phyloP scores from a whole-genome alignment of 2,329 filamentous ascomycete genomes.

The Penicillium sp. region DNA sequence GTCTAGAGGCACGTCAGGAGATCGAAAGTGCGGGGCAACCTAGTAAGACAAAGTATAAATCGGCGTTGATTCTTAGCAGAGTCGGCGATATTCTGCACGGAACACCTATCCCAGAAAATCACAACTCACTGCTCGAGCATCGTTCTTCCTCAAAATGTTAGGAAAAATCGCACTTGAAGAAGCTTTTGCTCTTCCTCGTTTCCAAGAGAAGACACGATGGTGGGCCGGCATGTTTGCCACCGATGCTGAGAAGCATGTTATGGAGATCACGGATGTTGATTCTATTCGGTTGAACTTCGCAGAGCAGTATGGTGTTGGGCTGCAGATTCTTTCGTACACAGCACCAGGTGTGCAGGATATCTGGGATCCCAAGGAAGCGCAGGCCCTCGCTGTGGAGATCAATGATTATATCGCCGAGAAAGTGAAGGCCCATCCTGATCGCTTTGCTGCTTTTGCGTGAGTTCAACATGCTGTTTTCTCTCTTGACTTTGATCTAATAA shows the following conservation, averaged over 20 bases:
- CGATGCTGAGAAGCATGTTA: constrained; percentile 54
- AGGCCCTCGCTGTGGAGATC: constrained; percentile 42
- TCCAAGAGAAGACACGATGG: constrained; percentile 55
- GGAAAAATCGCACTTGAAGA: constrained; percentile 60
- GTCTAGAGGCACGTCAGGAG: not conserved
- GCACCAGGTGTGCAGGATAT: constrained; percentile 47
- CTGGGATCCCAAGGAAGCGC: constrained; percentile 41
- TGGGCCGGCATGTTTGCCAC: constrained; percentile 57
- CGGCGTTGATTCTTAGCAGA: no score
- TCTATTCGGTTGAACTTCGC: constrained; percentile 41
- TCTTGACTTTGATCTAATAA: not conserved
- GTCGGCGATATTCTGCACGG: no score
- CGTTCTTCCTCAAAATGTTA: constrained; percentile 39
- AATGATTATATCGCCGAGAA: constrained; percentile 45
- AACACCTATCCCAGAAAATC: no score
- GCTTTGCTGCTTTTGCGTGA: constrained; percentile 44
- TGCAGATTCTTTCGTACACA: constrained; percentile 46
- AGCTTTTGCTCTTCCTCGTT: constrained; percentile 55
- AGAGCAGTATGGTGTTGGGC: constrained; percentile 45
- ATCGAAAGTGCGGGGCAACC: not conserved
- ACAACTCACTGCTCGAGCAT: no score
- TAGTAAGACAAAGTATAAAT: no score
- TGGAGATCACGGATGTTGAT: constrained; percentile 50
- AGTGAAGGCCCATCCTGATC: constrained; percentile 40
- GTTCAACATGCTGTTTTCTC: constrained; percentile 1